These are phyloP conservation scores for Tilletia setariae DNA, from an alignment of 1,284 basidiomycete genomes.

Conservation along the genomic window DNA sequence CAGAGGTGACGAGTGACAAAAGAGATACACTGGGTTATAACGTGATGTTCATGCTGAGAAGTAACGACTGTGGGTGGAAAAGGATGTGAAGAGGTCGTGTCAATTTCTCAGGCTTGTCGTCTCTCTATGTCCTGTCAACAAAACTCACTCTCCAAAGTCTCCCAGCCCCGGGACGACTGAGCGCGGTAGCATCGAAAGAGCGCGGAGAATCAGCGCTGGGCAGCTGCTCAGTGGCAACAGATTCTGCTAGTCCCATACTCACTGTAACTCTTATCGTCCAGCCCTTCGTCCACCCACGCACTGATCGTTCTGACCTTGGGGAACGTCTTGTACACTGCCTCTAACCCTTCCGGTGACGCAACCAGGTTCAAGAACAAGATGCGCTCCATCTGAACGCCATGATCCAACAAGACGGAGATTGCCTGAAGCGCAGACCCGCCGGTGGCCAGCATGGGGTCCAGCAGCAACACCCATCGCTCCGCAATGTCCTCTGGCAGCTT, in stretches of 20 bases:
- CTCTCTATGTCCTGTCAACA: no score
- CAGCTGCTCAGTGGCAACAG: no score
- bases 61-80: background rate
- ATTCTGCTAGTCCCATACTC: slow-evolving; percentile 20
- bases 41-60: slow-evolving; percentile 4
- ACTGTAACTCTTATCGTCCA: slow-evolving; percentile 68
- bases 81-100: background rate
- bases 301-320: slow-evolving; percentile 78
- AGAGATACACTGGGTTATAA: background rate
- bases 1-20: no score
- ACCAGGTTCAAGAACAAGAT: slow-evolving; percentile 98
- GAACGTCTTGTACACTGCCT: slow-evolving; percentile 74
- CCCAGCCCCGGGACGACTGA: slow-evolving; percentile 3
- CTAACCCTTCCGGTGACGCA: slow-evolving; percentile 84
- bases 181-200: background rate
- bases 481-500: slow-evolving; percentile 92
- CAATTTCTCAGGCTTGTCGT: no score
- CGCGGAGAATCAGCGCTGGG: no score
- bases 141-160: slow-evolving; percentile 16
- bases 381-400: slow-evolving; percentile 72
- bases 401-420: slow-evolving; percentile 84
- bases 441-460: slow-evolving; percentile 96
- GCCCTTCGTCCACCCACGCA: slow-evolving; percentile 93
- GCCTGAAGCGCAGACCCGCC: slow-evolving; percentile 98
- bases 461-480: slow-evolving; percentile 81